These are phyloP conservation scores for Mariannaea sp. DNA, from an alignment of 2,329 filamentous ascomycete genomes.

Conservation along the genomic window DNA sequence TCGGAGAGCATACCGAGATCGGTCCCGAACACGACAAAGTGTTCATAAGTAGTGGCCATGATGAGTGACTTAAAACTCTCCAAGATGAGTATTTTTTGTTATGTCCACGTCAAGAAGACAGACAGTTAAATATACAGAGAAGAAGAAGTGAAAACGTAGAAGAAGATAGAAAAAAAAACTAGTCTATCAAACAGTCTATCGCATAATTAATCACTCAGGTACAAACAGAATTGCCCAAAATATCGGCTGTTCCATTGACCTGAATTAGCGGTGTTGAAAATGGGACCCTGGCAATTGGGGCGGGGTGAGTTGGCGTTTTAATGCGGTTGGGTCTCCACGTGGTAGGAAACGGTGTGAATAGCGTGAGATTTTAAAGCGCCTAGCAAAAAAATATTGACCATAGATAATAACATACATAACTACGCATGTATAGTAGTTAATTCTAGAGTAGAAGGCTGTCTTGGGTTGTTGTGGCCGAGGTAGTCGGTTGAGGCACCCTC, in stretches of 20 bases:
- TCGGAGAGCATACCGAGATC: slow-evolving; percentile 49
- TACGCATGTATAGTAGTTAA: too few species aligned
- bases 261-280: slow-evolving; percentile 35
- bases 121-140: not conserved
- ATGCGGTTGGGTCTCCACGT: slow-evolving; percentile 5
- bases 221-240: not conserved
- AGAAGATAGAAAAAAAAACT: not conserved
- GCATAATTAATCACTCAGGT: not conserved
- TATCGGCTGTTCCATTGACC: not conserved
- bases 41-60: slow-evolving; percentile 39
- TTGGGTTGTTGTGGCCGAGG: too few species aligned
- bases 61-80: not conserved
- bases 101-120: not conserved
- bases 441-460: too few species aligned
- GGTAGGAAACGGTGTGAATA: not conserved
- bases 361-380: slow-evolving; percentile 5
- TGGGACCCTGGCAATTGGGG: slow-evolving; percentile 17
- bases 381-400: too few species aligned
- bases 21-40: slow-evolving; percentile 52
- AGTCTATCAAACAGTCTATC: slow-evolving; percentile 6
- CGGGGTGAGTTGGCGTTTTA: slow-evolving; percentile 19
- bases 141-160: too few species aligned
- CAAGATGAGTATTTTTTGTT: not conserved
- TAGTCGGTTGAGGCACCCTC: too few species aligned
- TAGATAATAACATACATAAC: too few species aligned